Evolutionary conservation across 768 basidiomycete genomes (phyloP).

Genomic region (Tylopilus felleus): DNA sequence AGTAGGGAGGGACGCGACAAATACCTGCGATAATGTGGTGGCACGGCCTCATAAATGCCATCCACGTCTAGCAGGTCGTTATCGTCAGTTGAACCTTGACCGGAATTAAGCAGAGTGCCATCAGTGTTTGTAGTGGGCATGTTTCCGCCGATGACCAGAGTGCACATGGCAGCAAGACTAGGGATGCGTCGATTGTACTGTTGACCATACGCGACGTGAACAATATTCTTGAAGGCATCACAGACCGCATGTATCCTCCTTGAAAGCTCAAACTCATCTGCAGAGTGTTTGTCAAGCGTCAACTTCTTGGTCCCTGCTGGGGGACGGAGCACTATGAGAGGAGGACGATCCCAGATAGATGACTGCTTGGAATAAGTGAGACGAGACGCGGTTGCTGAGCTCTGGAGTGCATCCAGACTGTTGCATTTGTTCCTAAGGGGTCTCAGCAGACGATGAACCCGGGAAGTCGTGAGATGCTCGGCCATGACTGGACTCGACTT

Average conservation of each 20-base stretch:
- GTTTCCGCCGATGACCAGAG: slow-evolving; percentile 44
- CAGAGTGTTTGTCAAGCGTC: slow-evolving; percentile 32
- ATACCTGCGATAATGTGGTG: slow-evolving; percentile 51
- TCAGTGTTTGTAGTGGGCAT: slow-evolving; percentile 32
- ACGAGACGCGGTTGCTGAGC: slow-evolving; percentile 16
- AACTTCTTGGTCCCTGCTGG: slow-evolving; percentile 36
- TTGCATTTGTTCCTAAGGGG: slow-evolving; percentile 48
- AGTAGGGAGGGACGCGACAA: slow-evolving; percentile 7
- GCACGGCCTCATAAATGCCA: slow-evolving; percentile 50
- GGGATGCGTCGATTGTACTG: slow-evolving; percentile 23
- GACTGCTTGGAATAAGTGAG: slow-evolving; percentile 16
- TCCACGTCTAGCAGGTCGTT: slow-evolving; percentile 29
- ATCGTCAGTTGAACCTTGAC: slow-evolving; percentile 25
- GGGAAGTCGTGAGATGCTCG: slow-evolving; percentile 35
- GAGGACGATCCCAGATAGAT: slow-evolving; percentile 26
- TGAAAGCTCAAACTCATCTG: slow-evolving; percentile 42
- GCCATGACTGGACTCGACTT: slow-evolving; percentile 7
- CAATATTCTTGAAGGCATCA: slow-evolving; percentile 53
- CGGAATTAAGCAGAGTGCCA: slow-evolving; percentile 9
- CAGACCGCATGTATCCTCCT: slow-evolving; percentile 50
- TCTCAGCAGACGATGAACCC: slow-evolving; percentile 44
- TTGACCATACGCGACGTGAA: slow-evolving; percentile 35
- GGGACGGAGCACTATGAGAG: slow-evolving; percentile 38
- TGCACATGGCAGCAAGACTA: slow-evolving; percentile 46
- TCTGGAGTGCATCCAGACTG: slow-evolving; percentile 30